Evolutionary conservation across 306 rosid species (phyloP), one percentile per base, ranked within the genome.

Genomic region (Malus sylvestris): DNA sequence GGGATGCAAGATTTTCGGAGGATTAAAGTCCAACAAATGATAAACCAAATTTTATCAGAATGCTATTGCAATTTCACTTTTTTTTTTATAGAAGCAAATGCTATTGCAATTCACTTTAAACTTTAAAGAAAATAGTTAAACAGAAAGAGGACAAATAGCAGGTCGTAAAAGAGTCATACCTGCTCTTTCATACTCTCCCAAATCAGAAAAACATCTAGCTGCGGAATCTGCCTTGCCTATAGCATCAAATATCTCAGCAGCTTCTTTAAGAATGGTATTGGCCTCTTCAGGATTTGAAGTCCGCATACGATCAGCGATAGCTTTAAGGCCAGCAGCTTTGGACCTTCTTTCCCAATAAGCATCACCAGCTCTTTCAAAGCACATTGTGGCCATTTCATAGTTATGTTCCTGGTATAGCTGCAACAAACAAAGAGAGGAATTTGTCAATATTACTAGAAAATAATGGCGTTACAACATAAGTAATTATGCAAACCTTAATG

Each of bases 351-450:
- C 96, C 96, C 97, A 93, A 38, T 88, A 80, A 12, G 76, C 59
- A 75, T 93, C 97, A 62, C 82, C 83, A 27, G 93, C 97, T 82
- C 86, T 89, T 80, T 89, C 91, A 82, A 93, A 93, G 71, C 96
- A 93, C 86, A 82, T 85, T 57, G 92, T 90, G 30, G 96, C 96
- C 88, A 79, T 87, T 86, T 84, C 88, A 67, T 79, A 93, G 71
- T 93, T 93, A 53, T 77, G 81, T 80, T 89, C 92, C 30, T 82
- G 53, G 73, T 81, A 90, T 5, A 93, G 81, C 97, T 89, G 87
- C 79, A 64, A 72, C 32, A 25, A 69, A 14, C 20, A 61, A 6
- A 61, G 15, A 5, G 7, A 61, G 8, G 32, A 27, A 13, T 61
- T 23, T 14, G 14, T 49, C 6, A 57, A 57, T 57, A 10, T 20